Conservation (phyloP, 2,329 filamentous ascomycete genomes). For the Emmonsiellopsis sp. region DNA sequence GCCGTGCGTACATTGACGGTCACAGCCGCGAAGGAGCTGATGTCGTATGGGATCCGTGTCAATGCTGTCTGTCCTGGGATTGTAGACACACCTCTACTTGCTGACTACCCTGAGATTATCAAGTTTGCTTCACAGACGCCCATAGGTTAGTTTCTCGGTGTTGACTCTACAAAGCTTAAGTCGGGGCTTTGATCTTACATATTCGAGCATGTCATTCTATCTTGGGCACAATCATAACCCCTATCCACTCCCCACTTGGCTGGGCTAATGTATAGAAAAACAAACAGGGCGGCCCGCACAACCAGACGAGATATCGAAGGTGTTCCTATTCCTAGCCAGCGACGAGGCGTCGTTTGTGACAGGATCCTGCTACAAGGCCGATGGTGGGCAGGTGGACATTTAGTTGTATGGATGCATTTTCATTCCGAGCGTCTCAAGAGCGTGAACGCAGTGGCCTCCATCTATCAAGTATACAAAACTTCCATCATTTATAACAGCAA, state of each 20-base stretch:
- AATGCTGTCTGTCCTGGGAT: background rate
- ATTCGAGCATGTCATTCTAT: too few species aligned
- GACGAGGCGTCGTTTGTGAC: background rate
- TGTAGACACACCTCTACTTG: background rate
- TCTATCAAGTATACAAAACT: too few species aligned
- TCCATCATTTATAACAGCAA: too few species aligned
- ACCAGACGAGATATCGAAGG: background rate
- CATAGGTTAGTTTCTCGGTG: background rate
- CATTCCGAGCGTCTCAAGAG: too few species aligned
- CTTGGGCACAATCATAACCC: background rate
- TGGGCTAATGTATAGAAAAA: background rate
- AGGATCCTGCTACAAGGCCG: background rate
- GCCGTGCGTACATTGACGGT: background rate
- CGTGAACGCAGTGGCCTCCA: too few species aligned
- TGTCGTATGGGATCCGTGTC: background rate
- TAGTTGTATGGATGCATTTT: too few species aligned
- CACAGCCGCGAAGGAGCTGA: background rate
- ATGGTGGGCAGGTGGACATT: background rate
- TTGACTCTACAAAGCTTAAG: background rate
- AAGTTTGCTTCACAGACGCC: background rate
- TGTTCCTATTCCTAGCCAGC: background rate
- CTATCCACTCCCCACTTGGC: background rate
- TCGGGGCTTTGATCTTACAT: background rate
- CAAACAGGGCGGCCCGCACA: background rate
- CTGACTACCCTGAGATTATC: background rate